Evolutionary conservation across 768 basidiomycete genomes (phyloP).

Genomic region (Boletus insuetus): DNA sequence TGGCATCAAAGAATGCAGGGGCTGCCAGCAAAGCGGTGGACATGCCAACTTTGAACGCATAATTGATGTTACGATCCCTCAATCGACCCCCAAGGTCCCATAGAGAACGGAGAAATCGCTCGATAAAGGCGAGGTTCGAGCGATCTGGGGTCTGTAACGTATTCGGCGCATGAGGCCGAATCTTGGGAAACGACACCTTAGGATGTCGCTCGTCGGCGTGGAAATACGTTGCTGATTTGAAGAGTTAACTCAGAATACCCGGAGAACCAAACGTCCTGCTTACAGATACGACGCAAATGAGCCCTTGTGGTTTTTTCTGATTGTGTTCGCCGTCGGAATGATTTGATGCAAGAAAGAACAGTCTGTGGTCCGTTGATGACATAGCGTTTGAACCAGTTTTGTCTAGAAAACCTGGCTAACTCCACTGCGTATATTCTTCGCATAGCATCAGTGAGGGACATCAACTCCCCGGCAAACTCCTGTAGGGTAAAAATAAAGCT

Average conservation of each 20-base stretch:
- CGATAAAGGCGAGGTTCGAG: constrained; percentile 55
- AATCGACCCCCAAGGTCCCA: constrained; percentile 71
- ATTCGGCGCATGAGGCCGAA: constrained; percentile 78
- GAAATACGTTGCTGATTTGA: constrained; percentile 48
- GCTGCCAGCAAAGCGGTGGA: constrained; percentile 79
- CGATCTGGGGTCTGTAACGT: constrained; percentile 78
- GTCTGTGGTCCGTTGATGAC: constrained; percentile 23
- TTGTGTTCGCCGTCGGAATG: constrained; percentile 11
- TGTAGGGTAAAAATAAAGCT: constrained; percentile 97
- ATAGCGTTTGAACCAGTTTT: constrained; percentile 41
- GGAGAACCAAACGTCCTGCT: constrained; percentile 14
- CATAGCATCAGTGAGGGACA: constrained; percentile 82
- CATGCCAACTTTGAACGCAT: constrained; percentile 84
- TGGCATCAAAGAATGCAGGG: constrained; percentile 83
- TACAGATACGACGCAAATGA: constrained; percentile 43
- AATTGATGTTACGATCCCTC: constrained; percentile 75
- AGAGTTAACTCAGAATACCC: constrained; percentile 5
- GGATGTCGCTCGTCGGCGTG: constrained; percentile 44
- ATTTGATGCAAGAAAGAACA: constrained; percentile 21
- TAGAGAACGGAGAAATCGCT: constrained; percentile 61
- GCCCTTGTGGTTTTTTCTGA: constrained; percentile 17
- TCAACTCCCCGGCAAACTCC: constrained; percentile 85
- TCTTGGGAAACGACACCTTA: constrained; percentile 74
- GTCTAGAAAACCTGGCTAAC: constrained; percentile 38
- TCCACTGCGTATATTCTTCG: constrained; percentile 72